A percentile compares a stretch with the other conserved stretches of the same genome.
phyloP scores from a whole-genome alignment of 2,329 filamentous ascomycete genomes.

The Bisporella sp. region DNA sequence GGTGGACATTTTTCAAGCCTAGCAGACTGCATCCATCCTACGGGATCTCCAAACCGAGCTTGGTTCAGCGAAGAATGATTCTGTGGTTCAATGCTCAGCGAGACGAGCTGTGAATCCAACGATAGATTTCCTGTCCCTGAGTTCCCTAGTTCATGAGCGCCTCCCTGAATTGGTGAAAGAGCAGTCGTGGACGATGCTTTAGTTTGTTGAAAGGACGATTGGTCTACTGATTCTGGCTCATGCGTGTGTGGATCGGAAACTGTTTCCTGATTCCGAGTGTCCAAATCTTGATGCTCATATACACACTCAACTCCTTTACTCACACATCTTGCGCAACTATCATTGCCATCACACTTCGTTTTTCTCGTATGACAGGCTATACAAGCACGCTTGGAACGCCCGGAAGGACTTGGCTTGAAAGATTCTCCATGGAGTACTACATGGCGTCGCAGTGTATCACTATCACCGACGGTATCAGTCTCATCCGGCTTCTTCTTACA shows the following conservation, averaged over 20 bases:
- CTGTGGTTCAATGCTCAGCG: not conserved
- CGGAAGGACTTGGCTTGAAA: constrained; percentile 15
- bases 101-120: too few species aligned
- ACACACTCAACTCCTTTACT: constrained; percentile 34
- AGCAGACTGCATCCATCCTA: not conserved
- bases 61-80: not conserved
- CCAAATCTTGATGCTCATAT: constrained; percentile 18
- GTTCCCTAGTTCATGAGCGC: not conserved
- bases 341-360: constrained; percentile 37
- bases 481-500: not conserved
- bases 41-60: too few species aligned
- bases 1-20: constrained; percentile 1
- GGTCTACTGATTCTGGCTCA: not conserved
- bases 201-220: not conserved
- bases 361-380: constrained; percentile 39
- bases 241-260: not conserved
- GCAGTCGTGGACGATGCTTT: not conserved
- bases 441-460: constrained; percentile 23
- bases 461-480: constrained; percentile 1
- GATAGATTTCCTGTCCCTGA: not conserved
- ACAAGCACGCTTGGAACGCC: constrained; percentile 34
- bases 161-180: not conserved
- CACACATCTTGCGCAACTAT: constrained; percentile 32
- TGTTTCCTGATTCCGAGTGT: not conserved
- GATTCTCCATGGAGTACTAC: constrained; percentile 18